phyloP scores from a whole-genome alignment of 495 filamentous ascomycete genomes.

The Penicillium paxilli region DNA sequence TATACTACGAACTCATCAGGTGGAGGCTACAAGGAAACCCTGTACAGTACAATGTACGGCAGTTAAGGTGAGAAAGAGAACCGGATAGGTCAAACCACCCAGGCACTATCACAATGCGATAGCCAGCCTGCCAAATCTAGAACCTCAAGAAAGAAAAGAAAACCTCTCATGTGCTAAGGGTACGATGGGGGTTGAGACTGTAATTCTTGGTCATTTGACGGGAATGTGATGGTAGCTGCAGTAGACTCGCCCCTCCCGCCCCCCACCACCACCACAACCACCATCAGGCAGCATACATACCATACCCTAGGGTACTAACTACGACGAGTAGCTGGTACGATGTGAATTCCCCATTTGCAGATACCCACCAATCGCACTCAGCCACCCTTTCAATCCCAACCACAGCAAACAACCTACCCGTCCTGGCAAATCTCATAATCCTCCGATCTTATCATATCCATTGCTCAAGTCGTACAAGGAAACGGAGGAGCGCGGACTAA shows the following conservation, averaged over 20 bases:
- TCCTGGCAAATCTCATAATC: conserved; percentile 17
- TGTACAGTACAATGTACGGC: neutral
- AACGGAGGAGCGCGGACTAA: neutral
- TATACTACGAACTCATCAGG: conserved; percentile 1
- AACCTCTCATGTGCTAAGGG: too few species aligned
- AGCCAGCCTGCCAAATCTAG: neutral
- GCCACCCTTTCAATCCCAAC: conserved; percentile 20
- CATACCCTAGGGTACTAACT: too few species aligned
- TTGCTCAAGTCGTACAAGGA: conserved; percentile 12
- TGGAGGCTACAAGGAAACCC: neutral
- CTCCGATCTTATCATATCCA: conserved; percentile 24
- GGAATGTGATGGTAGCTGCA: conserved; percentile 16
- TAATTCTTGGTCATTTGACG: conserved; percentile 15
- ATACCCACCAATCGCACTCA: too few species aligned
- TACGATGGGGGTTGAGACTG: neutral
- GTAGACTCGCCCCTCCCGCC: neutral
- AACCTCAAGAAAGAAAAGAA: neutral
- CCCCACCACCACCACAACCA: neutral
- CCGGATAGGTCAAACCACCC: neutral
- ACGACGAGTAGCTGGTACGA: too few species aligned
- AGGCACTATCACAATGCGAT: neutral
- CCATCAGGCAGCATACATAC: neutral
- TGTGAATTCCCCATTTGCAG: too few species aligned
- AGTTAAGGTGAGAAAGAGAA: too few species aligned
- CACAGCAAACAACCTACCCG: neutral